Evolutionary conservation across 345 rosid genomes (phyloP).

Genomic region (Clarkia xantiana): DNA sequence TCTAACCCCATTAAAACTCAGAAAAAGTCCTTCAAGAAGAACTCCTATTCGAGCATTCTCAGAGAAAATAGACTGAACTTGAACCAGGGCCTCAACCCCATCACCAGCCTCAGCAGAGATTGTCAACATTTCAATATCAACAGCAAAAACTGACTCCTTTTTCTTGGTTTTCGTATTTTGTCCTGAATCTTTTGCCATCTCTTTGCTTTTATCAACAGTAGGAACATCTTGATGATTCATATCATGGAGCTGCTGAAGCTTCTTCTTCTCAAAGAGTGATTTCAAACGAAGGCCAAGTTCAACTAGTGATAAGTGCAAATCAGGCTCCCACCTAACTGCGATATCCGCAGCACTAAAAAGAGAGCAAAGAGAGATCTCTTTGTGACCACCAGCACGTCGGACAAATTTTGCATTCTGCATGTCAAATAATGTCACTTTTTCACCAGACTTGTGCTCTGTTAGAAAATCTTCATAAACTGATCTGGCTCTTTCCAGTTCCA

Average conservation of each 20-base stretch:
- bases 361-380: constrained; percentile 77
- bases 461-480: constrained; percentile 64
- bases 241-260: constrained; percentile 31
- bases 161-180: constrained; percentile 47
- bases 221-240: constrained; percentile 21
- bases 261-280: constrained; percentile 41
- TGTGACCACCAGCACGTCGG: constrained; percentile 75
- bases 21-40: constrained; percentile 79
- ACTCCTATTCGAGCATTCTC: constrained; percentile 92
- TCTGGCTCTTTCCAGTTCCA: constrained; percentile 85
- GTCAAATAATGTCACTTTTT: constrained; percentile 54
- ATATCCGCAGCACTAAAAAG: constrained; percentile 90
- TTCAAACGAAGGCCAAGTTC: constrained; percentile 65
- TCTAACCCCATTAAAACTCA: constrained; percentile 61
- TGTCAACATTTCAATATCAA: constrained; percentile 73
- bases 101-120: constrained; percentile 85
- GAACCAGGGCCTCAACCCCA: constrained; percentile 67
- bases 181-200: constrained; percentile 24
- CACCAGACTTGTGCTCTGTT: constrained; percentile 40
- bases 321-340: constrained; percentile 87
- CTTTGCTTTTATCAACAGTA: constrained; percentile 32
- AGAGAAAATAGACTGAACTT: constrained; percentile 90
- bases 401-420: constrained; percentile 82
- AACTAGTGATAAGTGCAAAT: constrained; percentile 57
- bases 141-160: constrained; percentile 86